Evolutionary conservation across 177 flowering plant genomes (phyloP).

Genomic region (Vitis hybrid): DNA sequence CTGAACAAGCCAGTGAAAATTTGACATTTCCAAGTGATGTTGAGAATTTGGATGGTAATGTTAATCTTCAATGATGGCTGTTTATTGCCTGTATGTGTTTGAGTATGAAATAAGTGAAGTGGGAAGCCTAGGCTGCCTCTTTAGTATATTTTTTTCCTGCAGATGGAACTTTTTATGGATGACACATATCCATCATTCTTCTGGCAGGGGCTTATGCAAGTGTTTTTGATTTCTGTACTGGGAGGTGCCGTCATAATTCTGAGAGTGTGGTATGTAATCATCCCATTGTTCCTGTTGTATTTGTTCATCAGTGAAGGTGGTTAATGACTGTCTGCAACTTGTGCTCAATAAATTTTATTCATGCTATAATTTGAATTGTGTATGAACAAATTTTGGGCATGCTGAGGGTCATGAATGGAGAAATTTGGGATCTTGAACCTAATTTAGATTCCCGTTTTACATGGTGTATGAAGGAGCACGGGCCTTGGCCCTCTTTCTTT

Average conservation of each 20-base stretch:
- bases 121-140: too few relatives aligned
- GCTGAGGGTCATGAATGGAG: too few relatives aligned
- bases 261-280: conserved; percentile 79
- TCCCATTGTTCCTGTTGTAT: conserved; percentile 4
- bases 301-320: not conserved
- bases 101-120: not conserved
- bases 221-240: conserved; percentile 90
- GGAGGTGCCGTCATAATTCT: conserved; percentile 95
- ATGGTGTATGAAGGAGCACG: too few relatives aligned
- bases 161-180: not conserved
- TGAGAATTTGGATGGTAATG: not conserved
- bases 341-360: too few relatives aligned
- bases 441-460: too few relatives aligned
- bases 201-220: conserved; percentile 74
- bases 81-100: not conserved
- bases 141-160: not conserved
- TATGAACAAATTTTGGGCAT: too few relatives aligned
- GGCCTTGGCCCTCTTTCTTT: too few relatives aligned
- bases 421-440: too few relatives aligned
- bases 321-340: too few relatives aligned
- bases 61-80: not conserved
- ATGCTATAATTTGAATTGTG: too few relatives aligned
- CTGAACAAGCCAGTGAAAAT: not conserved
- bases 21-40: not conserved
- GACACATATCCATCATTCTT: not conserved